Conservation (phyloP, 2,329 filamentous ascomycete genomes). For the Claviceps humidiphila region DNA sequence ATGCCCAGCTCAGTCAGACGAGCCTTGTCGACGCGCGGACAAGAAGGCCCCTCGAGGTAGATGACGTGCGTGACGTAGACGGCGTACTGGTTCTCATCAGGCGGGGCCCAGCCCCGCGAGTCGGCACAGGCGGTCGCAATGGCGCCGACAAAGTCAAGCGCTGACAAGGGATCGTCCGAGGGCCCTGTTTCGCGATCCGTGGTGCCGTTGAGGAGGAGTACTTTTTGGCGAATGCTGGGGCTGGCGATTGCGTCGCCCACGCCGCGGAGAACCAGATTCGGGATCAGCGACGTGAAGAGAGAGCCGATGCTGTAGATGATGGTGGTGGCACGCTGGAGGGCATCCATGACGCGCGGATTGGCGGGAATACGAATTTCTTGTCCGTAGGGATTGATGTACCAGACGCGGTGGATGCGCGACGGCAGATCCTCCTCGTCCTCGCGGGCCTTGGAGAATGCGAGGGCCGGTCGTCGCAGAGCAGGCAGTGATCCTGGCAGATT, state of each 20-base stretch:
- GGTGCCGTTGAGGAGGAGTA: conserved; percentile 73
- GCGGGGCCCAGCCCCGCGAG: conserved; percentile 38
- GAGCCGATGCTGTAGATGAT: conserved; percentile 91
- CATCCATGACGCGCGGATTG: conserved; percentile 65
- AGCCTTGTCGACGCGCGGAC: conserved; percentile 56
- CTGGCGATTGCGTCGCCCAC: conserved; percentile 48
- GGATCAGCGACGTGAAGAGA: conserved; percentile 79
- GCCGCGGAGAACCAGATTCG: conserved; percentile 62
- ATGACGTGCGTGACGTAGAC: conserved; percentile 75
- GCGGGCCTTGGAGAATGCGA: conserved; percentile 58
- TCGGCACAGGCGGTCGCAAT: conserved; percentile 63
- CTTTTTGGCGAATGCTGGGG: conserved; percentile 47
- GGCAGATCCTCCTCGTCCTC: conserved; percentile 61
- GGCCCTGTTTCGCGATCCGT: conserved; percentile 81
- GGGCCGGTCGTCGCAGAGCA: conserved; percentile 65
- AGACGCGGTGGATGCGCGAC: conserved; percentile 65
- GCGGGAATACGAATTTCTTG: conserved; percentile 80
- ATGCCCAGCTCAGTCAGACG: conserved; percentile 56
- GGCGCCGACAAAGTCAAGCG: conserved; percentile 68
- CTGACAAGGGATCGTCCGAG: conserved; percentile 48
- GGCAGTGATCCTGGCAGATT: conserved; percentile 72
- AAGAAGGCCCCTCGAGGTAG: conserved; percentile 58
- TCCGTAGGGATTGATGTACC: conserved; percentile 99
- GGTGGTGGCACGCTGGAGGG: conserved; percentile 49
- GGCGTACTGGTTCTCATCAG: conserved; percentile 35